phyloP scores from a whole-genome alignment of 768 basidiomycete genomes.

The Termitomyces sp. region DNA sequence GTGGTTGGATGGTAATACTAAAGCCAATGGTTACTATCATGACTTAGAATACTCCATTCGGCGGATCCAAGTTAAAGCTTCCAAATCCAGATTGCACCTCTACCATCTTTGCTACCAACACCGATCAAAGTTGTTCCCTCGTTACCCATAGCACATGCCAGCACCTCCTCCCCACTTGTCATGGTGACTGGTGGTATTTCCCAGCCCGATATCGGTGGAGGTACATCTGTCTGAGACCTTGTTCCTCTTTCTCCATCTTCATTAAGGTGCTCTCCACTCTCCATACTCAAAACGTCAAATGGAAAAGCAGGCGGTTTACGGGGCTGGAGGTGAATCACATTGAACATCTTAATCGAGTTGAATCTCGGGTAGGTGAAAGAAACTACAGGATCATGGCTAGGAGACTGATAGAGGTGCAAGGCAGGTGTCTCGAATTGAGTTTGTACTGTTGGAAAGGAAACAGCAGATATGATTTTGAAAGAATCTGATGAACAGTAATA shows the following conservation, averaged over 20 bases:
- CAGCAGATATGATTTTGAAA: conserved; percentile 55
- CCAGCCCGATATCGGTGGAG: conserved; percentile 17
- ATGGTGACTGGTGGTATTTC: conserved; percentile 12
- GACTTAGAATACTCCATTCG: not conserved
- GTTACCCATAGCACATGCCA: conserved; percentile 37
- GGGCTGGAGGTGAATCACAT: conserved; percentile 40
- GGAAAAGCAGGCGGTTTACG: conserved; percentile 39
- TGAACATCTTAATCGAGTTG: conserved; percentile 37
- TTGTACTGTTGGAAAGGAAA: conserved; percentile 34
- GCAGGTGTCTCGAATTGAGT: conserved; percentile 28
- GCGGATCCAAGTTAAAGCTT: not conserved
- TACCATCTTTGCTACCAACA: conserved; percentile 31
- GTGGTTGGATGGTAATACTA: not conserved
- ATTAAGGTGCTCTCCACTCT: conserved; percentile 19
- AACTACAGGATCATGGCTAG: conserved; percentile 48
- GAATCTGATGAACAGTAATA: conserved; percentile 41
- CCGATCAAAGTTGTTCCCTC: conserved; percentile 37
- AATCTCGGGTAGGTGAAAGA: conserved; percentile 35
- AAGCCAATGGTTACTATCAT: not conserved
- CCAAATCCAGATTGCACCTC: conserved; percentile 40
- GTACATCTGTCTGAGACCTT: not conserved
- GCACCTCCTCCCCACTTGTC: conserved; percentile 21
- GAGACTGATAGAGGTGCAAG: conserved; percentile 39
- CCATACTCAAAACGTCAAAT: conserved; percentile 20
- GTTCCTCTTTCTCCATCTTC: conserved; percentile 16